phyloP scores from a whole-genome alignment of 1,139 yeast species.

The Lodderomyces parapsilosis region DNA sequence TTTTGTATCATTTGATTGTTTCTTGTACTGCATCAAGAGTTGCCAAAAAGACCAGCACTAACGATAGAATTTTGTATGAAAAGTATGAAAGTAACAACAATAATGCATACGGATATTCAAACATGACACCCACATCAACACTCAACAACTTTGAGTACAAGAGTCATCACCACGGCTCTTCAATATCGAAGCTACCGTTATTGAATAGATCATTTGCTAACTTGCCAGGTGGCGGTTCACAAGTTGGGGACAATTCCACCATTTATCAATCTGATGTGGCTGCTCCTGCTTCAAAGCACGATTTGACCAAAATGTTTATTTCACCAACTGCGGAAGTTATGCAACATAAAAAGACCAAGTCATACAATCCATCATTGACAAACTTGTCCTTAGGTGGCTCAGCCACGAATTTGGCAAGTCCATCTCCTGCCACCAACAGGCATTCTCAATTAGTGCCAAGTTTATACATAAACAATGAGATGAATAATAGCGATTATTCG shows the following conservation, averaged over 20 bases:
- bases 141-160: conserved; percentile 22
- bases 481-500: conserved; percentile 37
- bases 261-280: conserved; percentile 36
- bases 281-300: conserved; percentile 38
- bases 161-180: conserved; percentile 20
- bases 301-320: conserved; percentile 57
- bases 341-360: conserved; percentile 40
- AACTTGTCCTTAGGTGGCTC: conserved; percentile 29
- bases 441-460: conserved; percentile 36
- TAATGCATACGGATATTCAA: conserved; percentile 32
- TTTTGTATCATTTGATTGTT: conserved; percentile 36
- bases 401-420: conserved; percentile 24
- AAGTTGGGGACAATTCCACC: conserved; percentile 39
- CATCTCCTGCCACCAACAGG: conserved; percentile 27
- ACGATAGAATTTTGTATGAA: conserved; percentile 36
- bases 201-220: conserved; percentile 21
- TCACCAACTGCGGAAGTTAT: conserved; percentile 81
- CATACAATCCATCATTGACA: conserved; percentile 21
- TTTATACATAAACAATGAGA: conserved; percentile 36
- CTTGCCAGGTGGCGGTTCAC: conserved; percentile 19
- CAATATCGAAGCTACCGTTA: conserved; percentile 38
- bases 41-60: conserved; percentile 35
- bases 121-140: conserved; percentile 20
- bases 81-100: conserved; percentile 37
- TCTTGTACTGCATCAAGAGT: conserved; percentile 38